These are phyloP conservation scores for Raphanus hybrid DNA, from an alignment of 441 rosid genomes.

Conservation along the genomic window DNA sequence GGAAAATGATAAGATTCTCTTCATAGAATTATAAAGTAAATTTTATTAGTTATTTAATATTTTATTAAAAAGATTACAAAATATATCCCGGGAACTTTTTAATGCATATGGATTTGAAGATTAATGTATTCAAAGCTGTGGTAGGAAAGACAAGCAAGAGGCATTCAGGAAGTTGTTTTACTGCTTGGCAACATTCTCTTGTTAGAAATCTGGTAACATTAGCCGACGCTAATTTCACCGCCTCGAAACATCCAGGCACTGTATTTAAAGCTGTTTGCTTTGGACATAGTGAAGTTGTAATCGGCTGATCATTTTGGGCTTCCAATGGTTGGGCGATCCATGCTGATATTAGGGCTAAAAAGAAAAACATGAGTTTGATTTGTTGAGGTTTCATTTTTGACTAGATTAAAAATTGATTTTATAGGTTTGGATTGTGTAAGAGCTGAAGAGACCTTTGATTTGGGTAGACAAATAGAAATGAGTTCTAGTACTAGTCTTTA, in stretches of 20 bases:
- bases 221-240: neutral
- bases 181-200: conserved; percentile 17
- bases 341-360: neutral
- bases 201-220: conserved; percentile 11
- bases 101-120: conserved; percentile 16
- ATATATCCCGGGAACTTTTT: neutral
- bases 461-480: neutral
- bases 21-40: neutral
- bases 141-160: neutral
- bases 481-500: no score
- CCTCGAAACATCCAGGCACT: conserved; percentile 1
- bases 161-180: conserved; percentile 7
- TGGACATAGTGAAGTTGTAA: neutral
- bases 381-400: neutral
- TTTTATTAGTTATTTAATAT: neutral
- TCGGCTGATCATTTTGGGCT: neutral
- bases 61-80: neutral
- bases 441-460: neutral
- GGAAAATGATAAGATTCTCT: neutral
- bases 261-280: neutral
- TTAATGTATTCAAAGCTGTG: neutral
- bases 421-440: neutral
- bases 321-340: neutral
- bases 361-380: conserved; percentile 1
- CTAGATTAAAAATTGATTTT: neutral